Evolutionary conservation across 2,329 filamentous ascomycete genomes (phyloP).

Genomic region (Colletotrichum musicola): DNA sequence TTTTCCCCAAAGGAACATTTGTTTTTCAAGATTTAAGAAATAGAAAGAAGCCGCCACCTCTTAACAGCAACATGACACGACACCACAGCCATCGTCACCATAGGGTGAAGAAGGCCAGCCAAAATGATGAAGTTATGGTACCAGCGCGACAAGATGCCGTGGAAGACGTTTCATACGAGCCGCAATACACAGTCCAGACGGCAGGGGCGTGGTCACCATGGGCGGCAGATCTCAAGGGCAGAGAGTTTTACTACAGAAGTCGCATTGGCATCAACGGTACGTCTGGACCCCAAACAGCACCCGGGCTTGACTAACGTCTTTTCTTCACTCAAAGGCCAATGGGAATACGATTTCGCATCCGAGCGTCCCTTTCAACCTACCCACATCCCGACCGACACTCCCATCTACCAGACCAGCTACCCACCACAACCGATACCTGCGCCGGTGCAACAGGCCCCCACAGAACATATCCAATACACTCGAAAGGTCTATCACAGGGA

Average conservation of each 20-base stretch:
- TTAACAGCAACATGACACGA: background rate
- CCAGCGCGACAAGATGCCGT: fast-evolving
- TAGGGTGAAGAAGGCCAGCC: too few relatives aligned
- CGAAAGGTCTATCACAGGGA: background rate
- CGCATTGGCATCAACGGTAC: conserved; percentile 7
- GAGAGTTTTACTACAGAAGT: conserved; percentile 23
- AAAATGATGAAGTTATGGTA: background rate
- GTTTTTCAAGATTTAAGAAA: too few relatives aligned
- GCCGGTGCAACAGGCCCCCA: background rate
- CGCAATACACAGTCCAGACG: background rate
- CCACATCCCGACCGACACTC: background rate
- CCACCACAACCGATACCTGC: background rate
- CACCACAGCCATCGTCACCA: too few relatives aligned
- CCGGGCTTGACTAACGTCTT: background rate
- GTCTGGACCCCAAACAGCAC: background rate
- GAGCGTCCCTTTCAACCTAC: background rate
- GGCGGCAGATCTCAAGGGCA: conserved; percentile 1
- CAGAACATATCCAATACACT: background rate
- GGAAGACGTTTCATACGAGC: too few relatives aligned
- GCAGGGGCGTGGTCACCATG: conserved; percentile 11
- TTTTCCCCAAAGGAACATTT: background rate
- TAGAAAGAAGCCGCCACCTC: too few relatives aligned
- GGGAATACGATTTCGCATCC: background rate
- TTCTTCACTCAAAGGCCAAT: background rate
- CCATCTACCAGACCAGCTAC: background rate